Evolutionary conservation across 768 basidiomycete species (phyloP).

Genomic region (Leccinum variicolor): DNA sequence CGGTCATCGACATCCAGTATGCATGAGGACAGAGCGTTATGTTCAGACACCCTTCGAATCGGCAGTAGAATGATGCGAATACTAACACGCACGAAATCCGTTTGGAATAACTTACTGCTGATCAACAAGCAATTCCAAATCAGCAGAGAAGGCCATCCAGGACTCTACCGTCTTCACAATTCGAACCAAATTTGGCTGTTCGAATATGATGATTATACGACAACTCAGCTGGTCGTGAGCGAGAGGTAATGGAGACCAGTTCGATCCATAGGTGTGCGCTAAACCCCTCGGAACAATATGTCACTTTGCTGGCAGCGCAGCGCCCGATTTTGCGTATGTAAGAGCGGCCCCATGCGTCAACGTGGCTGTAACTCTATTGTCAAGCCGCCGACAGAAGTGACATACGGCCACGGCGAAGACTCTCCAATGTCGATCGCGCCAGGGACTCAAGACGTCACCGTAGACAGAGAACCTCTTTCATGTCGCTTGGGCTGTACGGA

Average conservation of each 20-base stretch:
- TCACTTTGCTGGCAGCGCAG: constrained; percentile 2
- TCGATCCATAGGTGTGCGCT: constrained; percentile 6
- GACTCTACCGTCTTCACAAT: constrained; percentile 3
- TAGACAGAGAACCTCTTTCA: constrained; percentile 14
- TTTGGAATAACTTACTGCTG: constrained; percentile 3
- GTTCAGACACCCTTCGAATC: not conserved
- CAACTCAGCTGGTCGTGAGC: not conserved
- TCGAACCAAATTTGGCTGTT: constrained; percentile 2
- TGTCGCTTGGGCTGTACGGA: constrained; percentile 10
- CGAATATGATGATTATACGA: not conserved
- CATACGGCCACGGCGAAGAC: not conserved
- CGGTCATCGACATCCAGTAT: not conserved
- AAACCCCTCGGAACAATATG: constrained; percentile 13
- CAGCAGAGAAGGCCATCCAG: constrained; percentile 1
- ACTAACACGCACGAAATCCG: constrained; percentile 2
- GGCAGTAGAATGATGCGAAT: constrained; percentile 6
- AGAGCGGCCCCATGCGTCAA: constrained; percentile 9
- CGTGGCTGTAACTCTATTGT: constrained; percentile 13
- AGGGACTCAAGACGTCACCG: constrained; percentile 17
- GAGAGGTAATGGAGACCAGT: not conserved
- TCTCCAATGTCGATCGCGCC: constrained; percentile 16
- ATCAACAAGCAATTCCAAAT: constrained; percentile 25
- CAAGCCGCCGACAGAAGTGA: constrained; percentile 4
- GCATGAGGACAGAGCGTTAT: constrained; percentile 8
- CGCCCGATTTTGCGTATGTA: constrained; percentile 14